Percentiles rank a stretch among this genome's conserved stretches.
Conservation (phyloP, 208 protist genomes). For the Trypanosoma platydactyli region DNA sequence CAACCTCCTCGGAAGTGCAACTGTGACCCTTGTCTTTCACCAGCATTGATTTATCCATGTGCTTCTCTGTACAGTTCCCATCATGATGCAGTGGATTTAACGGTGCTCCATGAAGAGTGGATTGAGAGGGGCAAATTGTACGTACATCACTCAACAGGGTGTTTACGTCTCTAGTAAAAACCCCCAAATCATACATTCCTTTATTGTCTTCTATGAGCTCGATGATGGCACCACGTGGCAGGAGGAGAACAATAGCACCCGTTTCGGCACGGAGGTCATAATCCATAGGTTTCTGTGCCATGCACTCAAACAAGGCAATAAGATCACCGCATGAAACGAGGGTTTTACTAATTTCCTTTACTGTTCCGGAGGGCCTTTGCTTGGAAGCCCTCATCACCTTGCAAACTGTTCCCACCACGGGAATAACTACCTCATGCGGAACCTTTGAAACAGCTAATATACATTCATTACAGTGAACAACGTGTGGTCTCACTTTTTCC, state of each 20-base stretch:
- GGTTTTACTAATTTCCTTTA: background rate
- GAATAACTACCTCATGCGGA: constrained; percentile 31
- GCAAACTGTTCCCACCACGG: constrained; percentile 30
- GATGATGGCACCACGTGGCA: constrained; percentile 35
- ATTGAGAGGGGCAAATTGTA: background rate
- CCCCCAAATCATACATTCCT: constrained; percentile 1
- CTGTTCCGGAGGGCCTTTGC: background rate
- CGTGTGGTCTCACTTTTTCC: constrained; percentile 32
- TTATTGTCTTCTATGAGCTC: constrained; percentile 29
- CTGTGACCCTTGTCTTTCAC: background rate
- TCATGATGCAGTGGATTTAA: constrained; percentile 38
- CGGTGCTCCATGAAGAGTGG: constrained; percentile 37
- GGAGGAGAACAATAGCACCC: constrained; percentile 41
- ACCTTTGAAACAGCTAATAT: constrained; percentile 27
- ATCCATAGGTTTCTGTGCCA: constrained; percentile 32
- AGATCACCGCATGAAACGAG: constrained; percentile 32
- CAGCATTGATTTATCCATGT: background rate
- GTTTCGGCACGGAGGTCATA: constrained; percentile 38
- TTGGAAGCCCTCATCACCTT: constrained; percentile 5
- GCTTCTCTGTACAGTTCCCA: constrained; percentile 14
- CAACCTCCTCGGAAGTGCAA: background rate
- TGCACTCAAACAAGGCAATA: constrained; percentile 52
- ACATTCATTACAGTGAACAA: constrained; percentile 42
- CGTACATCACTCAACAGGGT: background rate
- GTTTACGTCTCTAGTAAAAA: too few relatives aligned